phyloP scores from a whole-genome alignment of 2,329 filamentous ascomycete species.

The Ophiosphaerella narmari region DNA sequence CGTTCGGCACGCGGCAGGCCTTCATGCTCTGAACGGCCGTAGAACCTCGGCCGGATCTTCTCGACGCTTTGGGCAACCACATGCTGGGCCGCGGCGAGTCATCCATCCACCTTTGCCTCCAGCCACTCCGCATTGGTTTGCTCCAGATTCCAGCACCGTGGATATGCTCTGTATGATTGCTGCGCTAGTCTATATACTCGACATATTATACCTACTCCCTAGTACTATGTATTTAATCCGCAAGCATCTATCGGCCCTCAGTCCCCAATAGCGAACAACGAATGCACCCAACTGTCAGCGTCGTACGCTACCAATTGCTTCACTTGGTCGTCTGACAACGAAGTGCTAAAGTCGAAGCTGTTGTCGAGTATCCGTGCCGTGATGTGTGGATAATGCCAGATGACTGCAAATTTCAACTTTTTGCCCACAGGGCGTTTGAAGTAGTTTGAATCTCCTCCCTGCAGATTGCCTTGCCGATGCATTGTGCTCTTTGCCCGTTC shows the following conservation, averaged over 20 bases:
- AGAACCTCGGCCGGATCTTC: slow-evolving; percentile 27
- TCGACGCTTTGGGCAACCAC: slow-evolving; percentile 27
- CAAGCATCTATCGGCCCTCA: slow-evolving; percentile 12
- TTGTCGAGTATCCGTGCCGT: slow-evolving; percentile 44
- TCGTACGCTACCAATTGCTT: slow-evolving; percentile 43
- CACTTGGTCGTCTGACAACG: slow-evolving; percentile 42
- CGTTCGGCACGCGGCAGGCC: slow-evolving; percentile 24
- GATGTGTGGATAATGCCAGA: slow-evolving; percentile 40
- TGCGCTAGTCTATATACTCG: neutral
- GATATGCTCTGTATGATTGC: neutral
- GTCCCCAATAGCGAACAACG: slow-evolving; percentile 45
- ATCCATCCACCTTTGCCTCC: slow-evolving; percentile 13
- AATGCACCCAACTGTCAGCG: slow-evolving; percentile 42
- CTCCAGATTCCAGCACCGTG: too few relatives aligned
- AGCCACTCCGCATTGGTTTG: slow-evolving; percentile 3
- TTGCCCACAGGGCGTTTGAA: slow-evolving; percentile 66
- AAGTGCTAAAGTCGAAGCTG: slow-evolving; percentile 43
- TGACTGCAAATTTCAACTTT: slow-evolving; percentile 64
- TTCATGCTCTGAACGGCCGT: slow-evolving; percentile 22
- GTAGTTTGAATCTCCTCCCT: slow-evolving; percentile 72
- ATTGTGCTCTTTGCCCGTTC: slow-evolving; percentile 71
- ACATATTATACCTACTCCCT: neutral
- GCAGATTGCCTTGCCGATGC: slow-evolving; percentile 60
- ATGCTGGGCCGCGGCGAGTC: slow-evolving; percentile 22
- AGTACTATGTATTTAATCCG: neutral